A percentile compares a stretch with the other conserved stretches of the same genome.
Evolutionary conservation across 176 grass and related monocot genomes (phyloP).

Genomic region (Ensete glaucum): DNA sequence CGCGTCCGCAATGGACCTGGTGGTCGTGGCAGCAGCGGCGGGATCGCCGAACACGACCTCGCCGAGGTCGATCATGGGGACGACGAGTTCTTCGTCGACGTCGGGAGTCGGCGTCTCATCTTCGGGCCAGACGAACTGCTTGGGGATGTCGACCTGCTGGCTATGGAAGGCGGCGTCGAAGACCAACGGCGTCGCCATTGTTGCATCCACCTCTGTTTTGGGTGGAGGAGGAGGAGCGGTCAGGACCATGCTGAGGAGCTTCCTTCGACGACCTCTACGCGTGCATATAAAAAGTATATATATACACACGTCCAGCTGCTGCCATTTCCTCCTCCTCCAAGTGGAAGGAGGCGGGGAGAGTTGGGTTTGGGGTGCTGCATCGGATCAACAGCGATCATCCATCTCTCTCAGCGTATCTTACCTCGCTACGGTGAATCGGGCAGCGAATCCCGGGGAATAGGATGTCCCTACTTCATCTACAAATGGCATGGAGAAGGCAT

Average conservation of each 20-base stretch:
- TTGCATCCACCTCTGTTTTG: background rate
- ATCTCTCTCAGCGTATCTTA: background rate
- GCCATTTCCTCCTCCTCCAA: background rate
- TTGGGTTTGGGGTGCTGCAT: background rate
- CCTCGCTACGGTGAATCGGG: background rate
- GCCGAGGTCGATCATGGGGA: slow-evolving; percentile 70
- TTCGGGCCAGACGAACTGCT: slow-evolving; percentile 69
- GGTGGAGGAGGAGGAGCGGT: background rate
- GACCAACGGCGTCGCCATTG: slow-evolving; percentile 11
- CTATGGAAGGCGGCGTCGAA: slow-evolving; percentile 67
- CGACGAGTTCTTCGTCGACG: slow-evolving; percentile 40
- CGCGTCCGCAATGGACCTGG: slow-evolving; percentile 28
- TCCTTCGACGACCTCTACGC: no score
- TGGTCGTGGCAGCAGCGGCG: slow-evolving; percentile 14
- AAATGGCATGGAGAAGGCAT: background rate
- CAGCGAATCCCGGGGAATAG: background rate
- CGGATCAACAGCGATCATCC: background rate
- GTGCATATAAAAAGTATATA: background rate
- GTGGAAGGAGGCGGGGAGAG: background rate
- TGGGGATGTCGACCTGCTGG: slow-evolving; percentile 35
- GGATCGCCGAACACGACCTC: slow-evolving; percentile 30
- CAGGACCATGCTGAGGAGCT: background rate
- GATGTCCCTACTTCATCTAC: background rate
- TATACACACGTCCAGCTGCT: background rate
- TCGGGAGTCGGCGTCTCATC: slow-evolving; percentile 56